These are phyloP conservation scores for Polyporus tsugae DNA, from an alignment of 1,284 basidiomycete species.

Conservation along the genomic window DNA sequence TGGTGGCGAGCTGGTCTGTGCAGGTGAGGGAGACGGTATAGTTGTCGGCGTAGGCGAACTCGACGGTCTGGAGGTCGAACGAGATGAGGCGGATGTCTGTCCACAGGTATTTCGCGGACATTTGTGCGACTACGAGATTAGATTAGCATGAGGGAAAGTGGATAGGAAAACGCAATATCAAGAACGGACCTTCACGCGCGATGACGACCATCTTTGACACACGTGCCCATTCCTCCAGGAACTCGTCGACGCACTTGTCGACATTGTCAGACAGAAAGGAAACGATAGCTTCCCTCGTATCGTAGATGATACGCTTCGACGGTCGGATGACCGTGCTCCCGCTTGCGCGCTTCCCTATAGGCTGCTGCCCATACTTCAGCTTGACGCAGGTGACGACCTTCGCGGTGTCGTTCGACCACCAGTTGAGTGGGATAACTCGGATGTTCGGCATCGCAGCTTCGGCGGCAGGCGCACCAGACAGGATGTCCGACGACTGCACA, in stretches of 20 bases:
- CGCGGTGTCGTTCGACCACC: conserved; percentile 86
- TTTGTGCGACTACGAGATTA: conserved; percentile 72
- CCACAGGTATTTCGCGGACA: conserved; percentile 77
- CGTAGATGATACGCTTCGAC: conserved; percentile 87
- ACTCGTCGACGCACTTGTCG: conserved; percentile 87
- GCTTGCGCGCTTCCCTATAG: conserved; percentile 74
- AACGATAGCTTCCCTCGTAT: conserved; percentile 84
- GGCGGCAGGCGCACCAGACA: conserved; percentile 83
- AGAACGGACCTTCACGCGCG: conserved; percentile 75
- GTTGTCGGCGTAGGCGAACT: conserved; percentile 79
- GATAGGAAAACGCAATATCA: background rate
- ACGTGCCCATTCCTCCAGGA: conserved; percentile 90
- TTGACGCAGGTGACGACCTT: conserved; percentile 86
- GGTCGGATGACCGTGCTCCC: conserved; percentile 74
- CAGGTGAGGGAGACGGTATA: conserved; percentile 80
- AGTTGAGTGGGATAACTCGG: conserved; percentile 86
- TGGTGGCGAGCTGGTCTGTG: conserved; percentile 71
- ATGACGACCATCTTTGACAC: conserved; percentile 94
- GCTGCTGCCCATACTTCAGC: conserved; percentile 87
- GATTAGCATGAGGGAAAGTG: conserved; percentile 7
- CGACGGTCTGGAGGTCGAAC: conserved; percentile 90
- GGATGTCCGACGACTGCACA: conserved; percentile 82
- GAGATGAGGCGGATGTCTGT: conserved; percentile 80
- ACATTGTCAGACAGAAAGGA: conserved; percentile 88
- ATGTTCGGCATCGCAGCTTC: conserved; percentile 93